Evolutionary conservation across 208 protist species (phyloP).

Genomic region (Phytomonas sp.): DNA sequence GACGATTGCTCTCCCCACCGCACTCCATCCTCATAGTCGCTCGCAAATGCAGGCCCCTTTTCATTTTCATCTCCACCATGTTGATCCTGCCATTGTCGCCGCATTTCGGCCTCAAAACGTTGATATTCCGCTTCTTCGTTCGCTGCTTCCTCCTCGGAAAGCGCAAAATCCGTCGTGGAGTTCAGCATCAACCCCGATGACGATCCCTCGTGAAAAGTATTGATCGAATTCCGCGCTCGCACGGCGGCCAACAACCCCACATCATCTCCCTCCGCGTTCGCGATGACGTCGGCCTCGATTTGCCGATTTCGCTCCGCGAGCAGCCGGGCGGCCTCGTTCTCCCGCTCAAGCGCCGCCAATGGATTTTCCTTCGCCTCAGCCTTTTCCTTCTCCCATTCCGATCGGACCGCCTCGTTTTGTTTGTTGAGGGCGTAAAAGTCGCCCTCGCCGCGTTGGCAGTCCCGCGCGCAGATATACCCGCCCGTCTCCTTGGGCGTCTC

Average conservation of each 20-base stretch:
- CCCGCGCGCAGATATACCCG: constrained; percentile 60
- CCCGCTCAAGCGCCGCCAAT: constrained; percentile 63
- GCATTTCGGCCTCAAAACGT: constrained; percentile 24
- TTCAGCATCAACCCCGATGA: not conserved
- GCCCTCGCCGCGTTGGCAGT: constrained; percentile 54
- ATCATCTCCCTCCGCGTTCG: constrained; percentile 26
- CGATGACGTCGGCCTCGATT: constrained; percentile 59
- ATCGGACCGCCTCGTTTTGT: constrained; percentile 45
- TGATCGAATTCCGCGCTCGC: not conserved
- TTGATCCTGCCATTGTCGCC: constrained; percentile 11
- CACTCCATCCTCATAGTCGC: no score
- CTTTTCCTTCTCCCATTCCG: constrained; percentile 41
- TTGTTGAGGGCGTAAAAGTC: constrained; percentile 64
- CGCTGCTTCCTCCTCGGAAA: not conserved
- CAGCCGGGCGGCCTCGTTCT: constrained; percentile 53
- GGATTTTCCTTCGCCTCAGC: constrained; percentile 41
- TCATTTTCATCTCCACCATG: no score
- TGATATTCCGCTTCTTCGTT: constrained; percentile 19
- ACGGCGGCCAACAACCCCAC: constrained; percentile 27
- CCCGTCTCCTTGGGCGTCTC: constrained; percentile 75
- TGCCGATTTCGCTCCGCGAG: constrained; percentile 60
- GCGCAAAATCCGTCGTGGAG: not conserved
- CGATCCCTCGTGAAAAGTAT: not conserved
- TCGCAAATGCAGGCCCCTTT: no score
- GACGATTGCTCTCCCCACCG: no score